Evolutionary conservation across 352 stramenopile species (phyloP).

Genomic region (Phytophthora palmivora): DNA sequence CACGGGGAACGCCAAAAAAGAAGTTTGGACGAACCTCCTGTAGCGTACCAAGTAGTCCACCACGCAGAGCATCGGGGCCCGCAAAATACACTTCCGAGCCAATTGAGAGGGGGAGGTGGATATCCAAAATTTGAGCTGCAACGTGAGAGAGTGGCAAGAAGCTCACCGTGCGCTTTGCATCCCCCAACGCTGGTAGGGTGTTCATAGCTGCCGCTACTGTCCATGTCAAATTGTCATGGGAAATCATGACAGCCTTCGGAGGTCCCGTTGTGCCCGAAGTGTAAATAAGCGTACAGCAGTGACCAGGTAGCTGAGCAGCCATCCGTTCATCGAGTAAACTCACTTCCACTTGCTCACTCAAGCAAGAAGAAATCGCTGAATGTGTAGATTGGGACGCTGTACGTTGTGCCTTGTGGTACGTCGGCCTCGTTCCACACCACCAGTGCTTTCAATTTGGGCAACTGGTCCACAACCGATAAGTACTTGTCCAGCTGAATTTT

Average conservation of each 20-base stretch:
- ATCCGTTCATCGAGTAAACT: slow-evolving; percentile 50
- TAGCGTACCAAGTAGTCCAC: slow-evolving; percentile 68
- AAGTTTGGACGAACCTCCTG: slow-evolving; percentile 70
- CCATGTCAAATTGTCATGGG: slow-evolving; percentile 81
- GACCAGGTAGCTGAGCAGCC: slow-evolving; percentile 50
- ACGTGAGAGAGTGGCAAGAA: slow-evolving; percentile 88
- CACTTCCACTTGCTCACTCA: slow-evolving; percentile 49
- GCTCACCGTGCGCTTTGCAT: slow-evolving; percentile 71
- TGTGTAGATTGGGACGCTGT: slow-evolving; percentile 59
- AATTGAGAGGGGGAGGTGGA: slow-evolving; percentile 72
- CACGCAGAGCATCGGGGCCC: slow-evolving; percentile 72
- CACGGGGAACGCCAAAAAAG: slow-evolving; percentile 87
- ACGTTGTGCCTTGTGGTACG: slow-evolving; percentile 28
- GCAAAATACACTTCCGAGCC: slow-evolving; percentile 83
- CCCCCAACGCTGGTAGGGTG: slow-evolving; percentile 53
- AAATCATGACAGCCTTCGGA: slow-evolving; percentile 81
- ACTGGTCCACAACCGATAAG: slow-evolving; percentile 58
- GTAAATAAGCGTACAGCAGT: slow-evolving; percentile 91
- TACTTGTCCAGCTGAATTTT: slow-evolving; percentile 79
- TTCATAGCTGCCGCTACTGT: slow-evolving; percentile 63
- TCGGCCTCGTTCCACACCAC: slow-evolving; percentile 72
- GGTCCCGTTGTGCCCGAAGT: slow-evolving; percentile 85
- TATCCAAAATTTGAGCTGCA: slow-evolving; percentile 82
- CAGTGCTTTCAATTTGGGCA: slow-evolving; percentile 78
- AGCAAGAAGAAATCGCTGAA: slow-evolving; percentile 65